Conservation (phyloP, 2,329 filamentous ascomycete genomes). For the Penicillium verrucosum region DNA sequence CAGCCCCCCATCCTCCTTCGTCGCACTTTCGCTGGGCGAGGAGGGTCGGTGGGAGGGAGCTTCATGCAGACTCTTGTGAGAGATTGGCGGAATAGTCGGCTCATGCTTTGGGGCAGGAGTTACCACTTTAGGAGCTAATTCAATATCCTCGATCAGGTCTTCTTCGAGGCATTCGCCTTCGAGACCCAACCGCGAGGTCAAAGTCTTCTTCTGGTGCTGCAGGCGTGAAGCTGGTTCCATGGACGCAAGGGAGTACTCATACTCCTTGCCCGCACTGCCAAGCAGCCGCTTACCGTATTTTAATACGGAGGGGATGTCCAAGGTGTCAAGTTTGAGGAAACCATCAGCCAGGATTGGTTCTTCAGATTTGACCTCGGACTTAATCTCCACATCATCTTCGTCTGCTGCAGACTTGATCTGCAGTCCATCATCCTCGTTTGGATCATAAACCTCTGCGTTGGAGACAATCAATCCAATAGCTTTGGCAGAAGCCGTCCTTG, state of each 20-base stretch:
- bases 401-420: constrained; percentile 51
- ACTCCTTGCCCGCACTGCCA: constrained; percentile 73
- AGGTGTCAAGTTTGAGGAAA: constrained; percentile 66
- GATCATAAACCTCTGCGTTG: constrained; percentile 82
- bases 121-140: constrained; percentile 50
- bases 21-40: constrained; percentile 50
- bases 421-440: constrained; percentile 68
- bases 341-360: constrained; percentile 50
- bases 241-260: constrained; percentile 78
- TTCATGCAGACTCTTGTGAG: constrained; percentile 46
- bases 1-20: constrained; percentile 66
- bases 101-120: constrained; percentile 50
- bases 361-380: constrained; percentile 40
- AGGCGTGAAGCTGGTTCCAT: constrained; percentile 79
- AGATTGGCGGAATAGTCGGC: constrained; percentile 45
- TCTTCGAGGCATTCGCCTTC: constrained; percentile 82
- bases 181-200: constrained; percentile 76
- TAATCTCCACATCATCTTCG: constrained; percentile 44
- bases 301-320: constrained; percentile 77
- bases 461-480: constrained; percentile 92
- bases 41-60: constrained; percentile 39
- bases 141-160: constrained; percentile 66
- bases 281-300: constrained; percentile 80
- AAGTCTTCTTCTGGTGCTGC: constrained; percentile 83
- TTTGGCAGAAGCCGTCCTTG: constrained; percentile 85